Percentiles rank a stretch among this genome's conserved stretches.
Evolutionary conservation across 2,329 filamentous ascomycete species (phyloP).

Genomic region (Cladosporium cucumerinum): DNA sequence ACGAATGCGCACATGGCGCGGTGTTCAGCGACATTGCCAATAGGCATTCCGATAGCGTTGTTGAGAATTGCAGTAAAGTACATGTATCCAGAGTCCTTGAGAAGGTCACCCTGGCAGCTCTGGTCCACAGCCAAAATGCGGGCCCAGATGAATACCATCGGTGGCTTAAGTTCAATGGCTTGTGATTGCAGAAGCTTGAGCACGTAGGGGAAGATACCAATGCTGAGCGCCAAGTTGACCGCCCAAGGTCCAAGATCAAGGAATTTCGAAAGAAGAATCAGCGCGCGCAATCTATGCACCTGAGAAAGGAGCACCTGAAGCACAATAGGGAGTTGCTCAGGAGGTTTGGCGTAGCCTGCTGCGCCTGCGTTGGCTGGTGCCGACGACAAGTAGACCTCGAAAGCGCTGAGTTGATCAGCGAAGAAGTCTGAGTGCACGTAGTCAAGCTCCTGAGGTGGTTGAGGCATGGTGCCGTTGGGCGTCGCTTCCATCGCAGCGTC

Average conservation of each 20-base stretch:
- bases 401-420: conserved; percentile 92
- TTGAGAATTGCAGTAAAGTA: conserved; percentile 95
- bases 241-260: conserved; percentile 96
- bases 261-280: conserved; percentile 90
- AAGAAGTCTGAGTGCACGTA: conserved; percentile 96
- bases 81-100: conserved; percentile 95
- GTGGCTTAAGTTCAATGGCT: conserved; percentile 88
- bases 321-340: conserved; percentile 93
- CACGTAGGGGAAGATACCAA: conserved; percentile 99
- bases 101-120: conserved; percentile 85
- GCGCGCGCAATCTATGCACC: conserved; percentile 83
- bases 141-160: conserved; percentile 99
- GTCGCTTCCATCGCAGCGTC: conserved; percentile 25
- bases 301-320: conserved; percentile 94
- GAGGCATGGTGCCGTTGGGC: conserved; percentile 18
- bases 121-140: conserved; percentile 92
- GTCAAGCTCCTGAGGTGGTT: conserved; percentile 61
- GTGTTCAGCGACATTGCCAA: conserved; percentile 87
- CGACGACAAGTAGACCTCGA: conserved; percentile 92
- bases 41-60: conserved; percentile 66
- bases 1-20: conserved; percentile 99
- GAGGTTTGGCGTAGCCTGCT: conserved; percentile 44
- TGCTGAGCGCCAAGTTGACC: conserved; percentile 94
- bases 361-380: conserved; percentile 81
- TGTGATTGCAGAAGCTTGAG: conserved; percentile 93